Evolutionary conservation across 441 rosid genomes (phyloP).

Genomic region (Gossypium schwendimanii): DNA sequence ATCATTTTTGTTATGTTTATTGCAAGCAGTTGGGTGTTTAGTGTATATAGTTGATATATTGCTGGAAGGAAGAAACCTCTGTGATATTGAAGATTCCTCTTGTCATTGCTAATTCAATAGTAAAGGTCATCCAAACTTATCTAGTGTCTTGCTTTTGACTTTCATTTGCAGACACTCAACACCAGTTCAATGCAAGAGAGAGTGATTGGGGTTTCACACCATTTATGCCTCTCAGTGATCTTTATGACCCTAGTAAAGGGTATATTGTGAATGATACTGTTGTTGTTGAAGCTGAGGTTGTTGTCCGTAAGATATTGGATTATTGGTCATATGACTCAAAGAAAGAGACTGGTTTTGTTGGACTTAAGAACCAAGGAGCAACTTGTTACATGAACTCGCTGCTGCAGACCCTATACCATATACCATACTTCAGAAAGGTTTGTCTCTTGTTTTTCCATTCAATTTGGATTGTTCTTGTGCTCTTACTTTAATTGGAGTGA

Average conservation of each 20-base stretch:
- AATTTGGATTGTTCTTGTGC: not conserved
- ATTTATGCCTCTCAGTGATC: constrained; percentile 82
- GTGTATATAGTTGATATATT: not conserved
- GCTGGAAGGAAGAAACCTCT: not conserved
- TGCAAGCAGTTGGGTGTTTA: not conserved
- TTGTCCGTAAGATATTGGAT: constrained; percentile 61
- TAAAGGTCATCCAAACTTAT: not conserved
- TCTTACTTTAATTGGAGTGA: constrained; percentile 8
- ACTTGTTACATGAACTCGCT: constrained; percentile 93
- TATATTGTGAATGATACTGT: constrained; percentile 67
- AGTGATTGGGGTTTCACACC: constrained; percentile 95
- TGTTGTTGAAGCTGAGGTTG: constrained; percentile 78
- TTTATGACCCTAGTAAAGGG: constrained; percentile 76
- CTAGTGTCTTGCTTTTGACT: constrained; percentile 2
- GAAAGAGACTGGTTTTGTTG: constrained; percentile 90
- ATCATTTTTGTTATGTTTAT: not conserved
- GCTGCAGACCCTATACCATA: constrained; percentile 71
- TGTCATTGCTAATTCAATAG: not conserved
- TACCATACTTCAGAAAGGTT: constrained; percentile 88
- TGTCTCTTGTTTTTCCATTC: constrained; percentile 18
- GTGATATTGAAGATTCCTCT: constrained; percentile 2
- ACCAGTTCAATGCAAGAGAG: constrained; percentile 80
- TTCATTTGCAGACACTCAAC: constrained; percentile 66
- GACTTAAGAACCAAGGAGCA: constrained; percentile 92
- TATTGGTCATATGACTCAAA: constrained; percentile 87